Conservation (phyloP, 2,329 filamentous ascomycete species). For the Atkinsonella hypoxylon region DNA sequence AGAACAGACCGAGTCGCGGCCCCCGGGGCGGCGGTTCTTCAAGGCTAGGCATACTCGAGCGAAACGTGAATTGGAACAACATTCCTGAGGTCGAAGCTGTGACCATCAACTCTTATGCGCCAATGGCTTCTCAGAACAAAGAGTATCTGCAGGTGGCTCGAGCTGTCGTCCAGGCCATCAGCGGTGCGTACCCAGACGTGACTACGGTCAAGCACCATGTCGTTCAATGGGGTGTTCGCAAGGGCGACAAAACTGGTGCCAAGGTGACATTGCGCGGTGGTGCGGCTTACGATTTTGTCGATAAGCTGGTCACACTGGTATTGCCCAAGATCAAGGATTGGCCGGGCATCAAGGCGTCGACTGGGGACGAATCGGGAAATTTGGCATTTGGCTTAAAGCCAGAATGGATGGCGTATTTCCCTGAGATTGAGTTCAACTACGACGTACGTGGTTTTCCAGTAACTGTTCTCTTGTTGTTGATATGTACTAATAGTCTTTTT, state of each 20-base stretch:
- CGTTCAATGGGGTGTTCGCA: conserved; percentile 60
- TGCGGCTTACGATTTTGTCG: conserved; percentile 78
- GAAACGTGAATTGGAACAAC: conserved; percentile 67
- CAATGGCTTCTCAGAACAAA: conserved; percentile 57
- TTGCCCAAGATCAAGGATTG: conserved; percentile 95
- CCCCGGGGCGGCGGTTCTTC: conserved; percentile 62
- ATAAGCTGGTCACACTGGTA: conserved; percentile 81
- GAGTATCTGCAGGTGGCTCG: conserved; percentile 71
- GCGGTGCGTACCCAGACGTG: conserved; percentile 58
- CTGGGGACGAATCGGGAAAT: conserved; percentile 83
- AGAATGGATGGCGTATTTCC: conserved; percentile 71
- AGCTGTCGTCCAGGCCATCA: conserved; percentile 76
- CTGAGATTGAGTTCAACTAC: conserved; percentile 90
- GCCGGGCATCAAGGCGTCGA: conserved; percentile 51
- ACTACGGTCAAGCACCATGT: conserved; percentile 62
- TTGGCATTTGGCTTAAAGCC: conserved; percentile 68
- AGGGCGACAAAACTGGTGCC: conserved; percentile 59
- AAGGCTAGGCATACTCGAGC: conserved; percentile 58
- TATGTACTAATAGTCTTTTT: background rate
- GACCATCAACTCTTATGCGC: conserved; percentile 66
- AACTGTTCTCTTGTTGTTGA: background rate
- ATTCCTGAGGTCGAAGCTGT: conserved; percentile 72
- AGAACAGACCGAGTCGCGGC: conserved; percentile 74
- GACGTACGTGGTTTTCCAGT: conserved; percentile 50
- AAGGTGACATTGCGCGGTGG: conserved; percentile 70